These are phyloP conservation scores for Kwoniella heveanensis DNA, from an alignment of 768 basidiomycete genomes.

Conservation along the genomic window DNA sequence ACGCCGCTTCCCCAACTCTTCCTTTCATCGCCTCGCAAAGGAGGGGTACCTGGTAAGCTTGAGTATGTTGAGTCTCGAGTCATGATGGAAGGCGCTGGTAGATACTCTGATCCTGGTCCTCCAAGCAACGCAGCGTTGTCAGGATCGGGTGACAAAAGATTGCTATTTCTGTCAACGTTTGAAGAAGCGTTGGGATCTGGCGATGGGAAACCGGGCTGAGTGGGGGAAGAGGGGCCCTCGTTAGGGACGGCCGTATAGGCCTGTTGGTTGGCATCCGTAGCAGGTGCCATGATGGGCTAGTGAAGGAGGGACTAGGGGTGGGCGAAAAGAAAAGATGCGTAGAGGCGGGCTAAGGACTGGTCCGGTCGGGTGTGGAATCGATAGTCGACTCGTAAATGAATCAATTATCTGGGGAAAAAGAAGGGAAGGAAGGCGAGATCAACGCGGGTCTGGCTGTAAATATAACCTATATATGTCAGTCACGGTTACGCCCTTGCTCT, in stretches of 20 bases:
- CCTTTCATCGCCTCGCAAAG: conserved; percentile 29
- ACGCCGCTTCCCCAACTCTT: conserved; percentile 40
- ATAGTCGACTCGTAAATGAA: conserved; percentile 5
- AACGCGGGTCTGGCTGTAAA: background rate
- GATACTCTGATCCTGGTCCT: conserved; percentile 26
- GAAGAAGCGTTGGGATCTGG: conserved; percentile 26
- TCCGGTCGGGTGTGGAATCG: conserved; percentile 9
- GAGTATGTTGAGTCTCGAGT: conserved; percentile 42
- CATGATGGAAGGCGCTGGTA: conserved; percentile 47
- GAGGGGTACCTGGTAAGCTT: conserved; percentile 36
- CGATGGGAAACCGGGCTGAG: conserved; percentile 5
- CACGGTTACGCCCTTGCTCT: background rate
- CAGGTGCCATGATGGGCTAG: conserved; percentile 9
- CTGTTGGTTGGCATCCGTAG: conserved; percentile 6
- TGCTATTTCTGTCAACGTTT: conserved; percentile 14
- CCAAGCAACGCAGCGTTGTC: conserved; percentile 23
- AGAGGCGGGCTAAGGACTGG: conserved; percentile 5
- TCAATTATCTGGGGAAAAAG: background rate
- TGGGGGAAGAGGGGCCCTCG: conserved; percentile 9
- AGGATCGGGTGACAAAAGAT: conserved; percentile 21
- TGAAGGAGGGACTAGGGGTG: conserved; percentile 8
- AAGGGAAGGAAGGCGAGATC: conserved; percentile 1
- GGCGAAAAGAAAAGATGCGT: background rate
- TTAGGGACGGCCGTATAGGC: conserved; percentile 18
- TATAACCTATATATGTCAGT: background rate